These are phyloP conservation scores for Aspergillus sp. DNA, from an alignment of 2,329 filamentous ascomycete species.

Conservation along the genomic window DNA sequence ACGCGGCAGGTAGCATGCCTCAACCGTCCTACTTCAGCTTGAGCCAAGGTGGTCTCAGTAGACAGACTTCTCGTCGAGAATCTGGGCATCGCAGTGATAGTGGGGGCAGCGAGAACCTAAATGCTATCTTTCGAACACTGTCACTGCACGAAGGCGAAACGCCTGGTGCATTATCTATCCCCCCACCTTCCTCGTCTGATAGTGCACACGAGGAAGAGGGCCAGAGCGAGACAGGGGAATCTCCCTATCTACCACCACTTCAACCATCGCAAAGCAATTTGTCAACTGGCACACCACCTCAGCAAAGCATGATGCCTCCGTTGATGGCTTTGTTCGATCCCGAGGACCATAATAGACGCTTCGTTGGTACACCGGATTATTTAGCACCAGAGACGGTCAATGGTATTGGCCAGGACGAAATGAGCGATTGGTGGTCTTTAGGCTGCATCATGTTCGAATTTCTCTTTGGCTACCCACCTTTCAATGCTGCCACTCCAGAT, in stretches of 20 bases:
- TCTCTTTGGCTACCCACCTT: conserved; percentile 87
- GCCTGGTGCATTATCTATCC: conserved; percentile 35
- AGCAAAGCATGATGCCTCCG: conserved; percentile 78
- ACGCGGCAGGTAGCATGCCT: conserved; percentile 63
- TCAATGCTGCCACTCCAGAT: conserved; percentile 86
- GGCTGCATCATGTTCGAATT: conserved; percentile 98
- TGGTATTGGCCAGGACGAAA: conserved; percentile 92
- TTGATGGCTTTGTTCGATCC: conserved; percentile 94
- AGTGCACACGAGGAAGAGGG: conserved; percentile 71
- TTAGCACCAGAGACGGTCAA: conserved; percentile 95
- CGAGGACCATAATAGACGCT: conserved; percentile 86
- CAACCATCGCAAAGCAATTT: conserved; percentile 58
- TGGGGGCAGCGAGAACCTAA: conserved; percentile 80
- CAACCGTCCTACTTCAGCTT: conserved; percentile 91
- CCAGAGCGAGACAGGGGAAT: conserved; percentile 69
- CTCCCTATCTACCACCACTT: conserved; percentile 73
- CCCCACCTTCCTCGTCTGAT: conserved; percentile 27
- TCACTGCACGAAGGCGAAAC: conserved; percentile 66
- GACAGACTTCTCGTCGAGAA: conserved; percentile 64
- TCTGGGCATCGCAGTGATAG: conserved; percentile 90
- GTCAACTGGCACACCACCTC: conserved; percentile 47
- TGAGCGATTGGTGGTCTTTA: conserved; percentile 99
- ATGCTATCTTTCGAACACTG: conserved; percentile 78
- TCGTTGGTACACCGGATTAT: conserved; percentile 96
- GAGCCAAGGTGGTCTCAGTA: conserved; percentile 55